These are phyloP conservation scores for Boletellus sp. DNA, from an alignment of 768 basidiomycete species.

Conservation along the genomic window DNA sequence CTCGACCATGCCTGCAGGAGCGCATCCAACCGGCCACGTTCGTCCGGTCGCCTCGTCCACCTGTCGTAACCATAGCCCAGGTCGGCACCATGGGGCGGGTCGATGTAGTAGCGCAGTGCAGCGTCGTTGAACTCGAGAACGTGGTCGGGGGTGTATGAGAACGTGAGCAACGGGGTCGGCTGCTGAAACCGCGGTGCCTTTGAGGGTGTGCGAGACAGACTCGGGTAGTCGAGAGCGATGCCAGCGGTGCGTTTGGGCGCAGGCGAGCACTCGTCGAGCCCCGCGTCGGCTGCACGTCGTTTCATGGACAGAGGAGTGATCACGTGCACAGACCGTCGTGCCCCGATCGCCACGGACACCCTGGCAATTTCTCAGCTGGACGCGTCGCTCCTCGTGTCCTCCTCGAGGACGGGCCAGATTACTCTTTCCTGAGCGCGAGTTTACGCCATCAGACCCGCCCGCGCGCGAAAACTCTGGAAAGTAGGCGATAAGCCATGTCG, in stretches of 20 bases:
- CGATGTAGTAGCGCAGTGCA: constrained; percentile 66
- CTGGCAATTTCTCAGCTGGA: neutral
- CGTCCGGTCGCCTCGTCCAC: constrained; percentile 67
- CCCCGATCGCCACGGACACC: too few species aligned
- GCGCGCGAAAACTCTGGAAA: too few species aligned
- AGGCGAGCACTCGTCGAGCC: constrained; percentile 3
- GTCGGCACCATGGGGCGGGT: constrained; percentile 63
- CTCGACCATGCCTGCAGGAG: constrained; percentile 58
- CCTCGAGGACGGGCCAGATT: constrained; percentile 24
- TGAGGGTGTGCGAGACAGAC: constrained; percentile 17
- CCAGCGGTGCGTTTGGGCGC: constrained; percentile 1
- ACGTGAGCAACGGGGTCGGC: constrained; percentile 63
- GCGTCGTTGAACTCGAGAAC: constrained; percentile 62
- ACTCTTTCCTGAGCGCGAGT: too few species aligned
- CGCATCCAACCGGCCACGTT: constrained; percentile 62
- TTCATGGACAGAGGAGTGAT: constrained; percentile 34
- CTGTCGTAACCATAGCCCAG: constrained; percentile 68
- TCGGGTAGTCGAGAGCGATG: constrained; percentile 20
- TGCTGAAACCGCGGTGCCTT: constrained; percentile 56
- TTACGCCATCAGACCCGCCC: too few species aligned
- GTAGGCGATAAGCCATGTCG: too few species aligned
- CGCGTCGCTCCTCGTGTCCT: constrained; percentile 14
- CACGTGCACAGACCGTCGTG: neutral
- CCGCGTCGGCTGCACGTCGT: constrained; percentile 22
- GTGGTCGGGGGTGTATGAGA: constrained; percentile 62